Evolutionary conservation across 1,284 basidiomycete genomes (phyloP).

Genomic region (Rhodotorula sp.): DNA sequence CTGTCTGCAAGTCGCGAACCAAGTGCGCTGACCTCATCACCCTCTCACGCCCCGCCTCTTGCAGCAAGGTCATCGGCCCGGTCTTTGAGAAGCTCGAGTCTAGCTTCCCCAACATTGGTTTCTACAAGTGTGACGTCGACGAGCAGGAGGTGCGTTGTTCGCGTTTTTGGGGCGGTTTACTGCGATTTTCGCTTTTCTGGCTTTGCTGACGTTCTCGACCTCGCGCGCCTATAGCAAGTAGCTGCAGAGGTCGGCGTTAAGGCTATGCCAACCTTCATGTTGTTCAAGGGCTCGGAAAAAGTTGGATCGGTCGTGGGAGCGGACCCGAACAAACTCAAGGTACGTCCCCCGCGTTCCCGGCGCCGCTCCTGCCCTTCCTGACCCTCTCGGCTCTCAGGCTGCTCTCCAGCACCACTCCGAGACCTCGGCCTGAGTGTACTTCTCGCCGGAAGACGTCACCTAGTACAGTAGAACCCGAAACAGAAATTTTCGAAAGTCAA

Average conservation of each 20-base stretch:
- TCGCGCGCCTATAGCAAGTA: slow-evolving; percentile 48
- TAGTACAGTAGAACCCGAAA: neutral
- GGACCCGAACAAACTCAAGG: slow-evolving; percentile 55
- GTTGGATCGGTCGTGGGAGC: slow-evolving; percentile 66
- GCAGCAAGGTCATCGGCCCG: slow-evolving; percentile 72
- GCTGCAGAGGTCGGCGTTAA: slow-evolving; percentile 67
- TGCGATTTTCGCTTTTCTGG: no score
- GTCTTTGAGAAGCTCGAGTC: slow-evolving; percentile 67
- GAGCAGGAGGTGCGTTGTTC: slow-evolving; percentile 56
- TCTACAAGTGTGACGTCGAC: slow-evolving; percentile 83
- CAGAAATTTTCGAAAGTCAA: neutral
- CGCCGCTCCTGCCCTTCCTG: slow-evolving; percentile 56
- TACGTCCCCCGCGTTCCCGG: slow-evolving; percentile 60
- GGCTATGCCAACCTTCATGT: slow-evolving; percentile 76
- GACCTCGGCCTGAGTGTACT: neutral
- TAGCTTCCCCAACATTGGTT: slow-evolving; percentile 58
- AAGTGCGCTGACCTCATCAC: neutral
- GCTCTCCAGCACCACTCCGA: slow-evolving; percentile 32
- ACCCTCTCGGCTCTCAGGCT: slow-evolving; percentile 53
- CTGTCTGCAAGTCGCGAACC: no score
- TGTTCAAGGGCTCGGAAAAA: slow-evolving; percentile 67
- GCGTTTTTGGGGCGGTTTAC: no score
- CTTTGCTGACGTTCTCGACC: neutral
- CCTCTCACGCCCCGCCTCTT: slow-evolving; percentile 25
- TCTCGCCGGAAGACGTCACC: neutral